Evolutionary conservation across 768 basidiomycete genomes (phyloP).

Genomic region (Suillus placidus): DNA sequence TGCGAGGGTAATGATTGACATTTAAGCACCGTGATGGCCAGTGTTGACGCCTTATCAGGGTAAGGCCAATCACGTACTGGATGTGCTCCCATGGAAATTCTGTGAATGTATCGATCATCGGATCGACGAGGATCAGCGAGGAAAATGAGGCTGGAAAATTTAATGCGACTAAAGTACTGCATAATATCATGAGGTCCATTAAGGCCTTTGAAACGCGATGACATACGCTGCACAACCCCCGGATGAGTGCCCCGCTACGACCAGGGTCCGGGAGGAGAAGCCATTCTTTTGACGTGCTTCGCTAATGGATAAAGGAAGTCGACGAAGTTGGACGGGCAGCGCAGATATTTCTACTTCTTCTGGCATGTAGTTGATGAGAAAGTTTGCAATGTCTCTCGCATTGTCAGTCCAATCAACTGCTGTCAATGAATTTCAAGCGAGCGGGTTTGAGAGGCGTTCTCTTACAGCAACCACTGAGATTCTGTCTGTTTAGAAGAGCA

Average conservation of each 20-base stretch:
- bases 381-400: slow-evolving; percentile 75
- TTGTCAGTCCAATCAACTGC: slow-evolving; percentile 63
- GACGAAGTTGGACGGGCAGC: slow-evolving; percentile 57
- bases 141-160: slow-evolving; percentile 68
- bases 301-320: slow-evolving; percentile 46
- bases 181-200: slow-evolving; percentile 6
- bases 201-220: background rate
- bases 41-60: slow-evolving; percentile 57
- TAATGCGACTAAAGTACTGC: slow-evolving; percentile 64
- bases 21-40: slow-evolving; percentile 62
- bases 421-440: too few relatives aligned
- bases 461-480: too few relatives aligned
- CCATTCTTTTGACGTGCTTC: slow-evolving; percentile 43
- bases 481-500: too few relatives aligned
- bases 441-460: too few relatives aligned
- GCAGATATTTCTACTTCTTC: slow-evolving; percentile 29
- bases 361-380: slow-evolving; percentile 63
- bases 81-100: background rate
- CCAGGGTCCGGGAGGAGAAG: slow-evolving; percentile 32
- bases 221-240: slow-evolving; percentile 79
- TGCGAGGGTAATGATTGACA: background rate
- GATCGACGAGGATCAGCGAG: slow-evolving; percentile 47
- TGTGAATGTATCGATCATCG: too few relatives aligned
- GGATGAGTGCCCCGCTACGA: slow-evolving; percentile 72
- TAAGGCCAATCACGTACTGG: slow-evolving; percentile 36